phyloP scores from a whole-genome alignment of 2,329 filamentous ascomycete genomes.

The Sphaerostilbella broomeana region DNA sequence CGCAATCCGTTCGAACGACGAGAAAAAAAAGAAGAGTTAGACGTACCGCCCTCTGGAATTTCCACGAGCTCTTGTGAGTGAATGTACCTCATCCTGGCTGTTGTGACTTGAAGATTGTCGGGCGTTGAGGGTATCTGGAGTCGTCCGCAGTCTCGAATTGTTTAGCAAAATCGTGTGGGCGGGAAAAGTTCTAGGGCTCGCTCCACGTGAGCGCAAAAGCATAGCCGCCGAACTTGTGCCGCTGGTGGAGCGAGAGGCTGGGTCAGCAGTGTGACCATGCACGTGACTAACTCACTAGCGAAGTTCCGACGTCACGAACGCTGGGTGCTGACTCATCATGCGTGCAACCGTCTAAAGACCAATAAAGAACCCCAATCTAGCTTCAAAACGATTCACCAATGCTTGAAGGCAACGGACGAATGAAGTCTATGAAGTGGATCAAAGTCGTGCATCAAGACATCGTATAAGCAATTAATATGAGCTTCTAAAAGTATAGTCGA shows the following conservation, averaged over 20 bases:
- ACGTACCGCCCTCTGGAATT: conserved; percentile 95
- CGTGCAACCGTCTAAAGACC: too few species aligned
- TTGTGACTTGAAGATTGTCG: conserved; percentile 41
- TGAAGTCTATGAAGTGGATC: too few species aligned
- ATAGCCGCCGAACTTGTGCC: conserved; percentile 22
- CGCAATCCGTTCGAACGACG: neutral
- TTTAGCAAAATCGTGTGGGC: conserved; percentile 38
- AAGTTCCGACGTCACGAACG: too few species aligned
- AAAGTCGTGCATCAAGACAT: too few species aligned
- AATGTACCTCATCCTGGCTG: conserved; percentile 98
- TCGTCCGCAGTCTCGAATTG: conserved; percentile 32
- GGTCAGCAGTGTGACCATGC: conserved; percentile 10
- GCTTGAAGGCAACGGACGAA: too few species aligned
- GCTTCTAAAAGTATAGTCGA: too few species aligned
- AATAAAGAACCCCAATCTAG: too few species aligned
- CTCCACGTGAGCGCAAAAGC: conserved; percentile 31
- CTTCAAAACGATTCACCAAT: too few species aligned
- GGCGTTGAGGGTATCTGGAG: conserved; percentile 34
- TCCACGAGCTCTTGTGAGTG: conserved; percentile 93
- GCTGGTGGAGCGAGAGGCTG: conserved; percentile 1
- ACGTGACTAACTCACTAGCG: too few species aligned
- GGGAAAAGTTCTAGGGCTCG: conserved; percentile 40
- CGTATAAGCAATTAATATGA: too few species aligned
- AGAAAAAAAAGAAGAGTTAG: conserved; percentile 19
- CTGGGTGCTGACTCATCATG: too few species aligned